phyloP scores from a whole-genome alignment of 371 early-diverging fungal genomes.

The Rhizopus microsporus region DNA sequence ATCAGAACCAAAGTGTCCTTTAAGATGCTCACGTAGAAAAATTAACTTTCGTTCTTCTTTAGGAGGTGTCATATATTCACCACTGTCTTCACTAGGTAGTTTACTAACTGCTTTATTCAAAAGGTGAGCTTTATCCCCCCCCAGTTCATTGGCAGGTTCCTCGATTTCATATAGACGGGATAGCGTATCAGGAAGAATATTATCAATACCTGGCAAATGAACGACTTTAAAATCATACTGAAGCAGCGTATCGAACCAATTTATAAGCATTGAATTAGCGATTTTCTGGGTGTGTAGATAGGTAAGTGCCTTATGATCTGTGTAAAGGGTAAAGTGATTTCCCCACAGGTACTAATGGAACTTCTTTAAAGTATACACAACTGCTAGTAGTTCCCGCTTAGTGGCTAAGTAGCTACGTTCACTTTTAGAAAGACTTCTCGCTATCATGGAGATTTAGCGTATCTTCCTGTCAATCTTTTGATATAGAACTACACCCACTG shows the following conservation, averaged over 20 bases:
- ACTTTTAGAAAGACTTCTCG: background rate
- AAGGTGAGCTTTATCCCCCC: too few relatives aligned
- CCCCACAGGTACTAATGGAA: slow-evolving; percentile 30
- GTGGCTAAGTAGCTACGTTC: slow-evolving; percentile 2
- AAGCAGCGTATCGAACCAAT: slow-evolving; percentile 22
- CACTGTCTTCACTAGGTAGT: too few relatives aligned
- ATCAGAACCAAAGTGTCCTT: too few relatives aligned
- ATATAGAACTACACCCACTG: background rate
- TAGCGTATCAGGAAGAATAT: slow-evolving; percentile 21
- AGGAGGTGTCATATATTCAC: too few relatives aligned
- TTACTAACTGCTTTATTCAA: too few relatives aligned
- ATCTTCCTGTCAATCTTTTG: background rate
- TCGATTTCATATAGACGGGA: slow-evolving; percentile 19
- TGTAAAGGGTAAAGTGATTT: slow-evolving; percentile 9
- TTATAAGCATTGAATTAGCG: slow-evolving; percentile 10
- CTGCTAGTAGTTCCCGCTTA: slow-evolving; percentile 6
- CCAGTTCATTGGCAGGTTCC: too few relatives aligned
- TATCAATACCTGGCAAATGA: slow-evolving; percentile 21
- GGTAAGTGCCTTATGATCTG: slow-evolving; percentile 18
- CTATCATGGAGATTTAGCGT: background rate
- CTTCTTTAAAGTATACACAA: slow-evolving; percentile 16
- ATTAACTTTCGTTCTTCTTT: too few relatives aligned
- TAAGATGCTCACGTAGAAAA: too few relatives aligned
- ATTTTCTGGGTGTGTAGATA: slow-evolving; percentile 16
- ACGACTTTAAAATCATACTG: slow-evolving; percentile 13